Evolutionary conservation across 1,284 basidiomycete genomes (phyloP).

Genomic region (Cystodermella granulosa): DNA sequence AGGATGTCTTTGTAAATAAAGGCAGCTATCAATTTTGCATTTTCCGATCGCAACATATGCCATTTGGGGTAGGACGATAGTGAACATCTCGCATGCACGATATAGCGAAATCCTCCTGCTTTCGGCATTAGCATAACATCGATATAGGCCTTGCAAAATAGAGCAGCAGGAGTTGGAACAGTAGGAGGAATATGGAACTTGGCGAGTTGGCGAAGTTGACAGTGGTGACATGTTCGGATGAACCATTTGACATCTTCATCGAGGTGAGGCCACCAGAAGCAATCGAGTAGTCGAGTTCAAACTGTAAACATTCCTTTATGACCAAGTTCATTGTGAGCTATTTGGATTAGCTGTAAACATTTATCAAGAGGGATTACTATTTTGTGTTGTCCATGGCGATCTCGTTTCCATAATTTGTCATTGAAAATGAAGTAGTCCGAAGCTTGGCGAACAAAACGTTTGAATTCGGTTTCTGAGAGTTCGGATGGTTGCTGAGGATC

Average conservation of each 20-base stretch:
- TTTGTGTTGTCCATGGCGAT: slow-evolving; percentile 9
- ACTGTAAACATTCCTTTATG: slow-evolving; percentile 23
- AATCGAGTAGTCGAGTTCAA: slow-evolving; percentile 8
- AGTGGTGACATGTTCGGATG: slow-evolving; percentile 35
- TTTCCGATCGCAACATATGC: slow-evolving; percentile 20
- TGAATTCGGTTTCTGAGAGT: neutral
- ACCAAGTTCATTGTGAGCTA: slow-evolving; percentile 23
- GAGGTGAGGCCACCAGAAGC: slow-evolving; percentile 33
- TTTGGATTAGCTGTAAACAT: slow-evolving; percentile 11
- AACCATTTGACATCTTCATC: slow-evolving; percentile 27
- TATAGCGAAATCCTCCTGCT: slow-evolving; percentile 22
- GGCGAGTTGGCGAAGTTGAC: slow-evolving; percentile 24
- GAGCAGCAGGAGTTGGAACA: slow-evolving; percentile 20
- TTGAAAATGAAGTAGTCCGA: slow-evolving; percentile 11
- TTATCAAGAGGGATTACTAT: slow-evolving; percentile 10
- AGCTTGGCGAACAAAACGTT: slow-evolving; percentile 6
- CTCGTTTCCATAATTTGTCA: slow-evolving; percentile 12
- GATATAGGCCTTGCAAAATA: slow-evolving; percentile 32
- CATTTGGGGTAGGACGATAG: slow-evolving; percentile 30
- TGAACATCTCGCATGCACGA: slow-evolving; percentile 24
- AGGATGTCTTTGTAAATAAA: slow-evolving; percentile 32
- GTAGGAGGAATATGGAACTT: slow-evolving; percentile 30
- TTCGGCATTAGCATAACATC: slow-evolving; percentile 31
- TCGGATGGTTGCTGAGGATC: slow-evolving; percentile 3
- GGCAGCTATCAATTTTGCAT: slow-evolving; percentile 15